Percentiles rank a stretch among this genome's conserved stretches.
phyloP scores from a whole-genome alignment of 441 rosid species.

The Populus hybrid region DNA sequence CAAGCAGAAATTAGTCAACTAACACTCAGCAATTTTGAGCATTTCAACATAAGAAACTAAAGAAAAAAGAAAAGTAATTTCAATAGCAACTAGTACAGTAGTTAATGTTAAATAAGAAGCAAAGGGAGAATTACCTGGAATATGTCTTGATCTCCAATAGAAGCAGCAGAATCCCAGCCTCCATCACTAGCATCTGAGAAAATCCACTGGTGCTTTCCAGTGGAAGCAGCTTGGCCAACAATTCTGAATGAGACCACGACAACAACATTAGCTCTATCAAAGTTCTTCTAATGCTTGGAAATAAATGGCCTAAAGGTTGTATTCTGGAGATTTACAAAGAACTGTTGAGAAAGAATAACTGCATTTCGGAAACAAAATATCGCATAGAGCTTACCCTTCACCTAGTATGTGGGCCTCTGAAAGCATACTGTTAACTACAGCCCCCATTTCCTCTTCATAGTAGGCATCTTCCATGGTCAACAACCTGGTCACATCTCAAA shows the following conservation, averaged over 20 bases:
- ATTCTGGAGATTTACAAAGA: background rate
- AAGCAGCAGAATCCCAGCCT: conserved; percentile 19
- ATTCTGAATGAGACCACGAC: conserved; percentile 37
- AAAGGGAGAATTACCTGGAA: conserved; percentile 41
- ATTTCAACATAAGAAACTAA: background rate
- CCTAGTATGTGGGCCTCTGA: conserved; percentile 61
- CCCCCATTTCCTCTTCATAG: conserved; percentile 50
- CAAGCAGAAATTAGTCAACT: conserved; percentile 3
- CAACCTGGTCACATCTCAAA: conserved; percentile 48
- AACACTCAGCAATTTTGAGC: background rate
- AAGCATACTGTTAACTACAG: conserved; percentile 50
- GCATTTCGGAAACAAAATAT: background rate
- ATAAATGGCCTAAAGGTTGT: background rate
- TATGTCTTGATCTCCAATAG: conserved; percentile 17
- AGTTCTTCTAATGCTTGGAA: conserved; percentile 2
- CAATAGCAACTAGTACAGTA: background rate
- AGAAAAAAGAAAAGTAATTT: background rate
- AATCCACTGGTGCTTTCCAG: conserved; percentile 69
- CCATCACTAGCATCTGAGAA: conserved; percentile 40
- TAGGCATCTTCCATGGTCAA: conserved; percentile 71
- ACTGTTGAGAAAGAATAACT: background rate
- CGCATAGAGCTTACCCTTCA: conserved; percentile 63
- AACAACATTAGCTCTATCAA: conserved; percentile 11
- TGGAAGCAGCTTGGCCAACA: conserved; percentile 71
- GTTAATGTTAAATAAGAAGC: background rate